Evolutionary conservation across 1,284 basidiomycete species (phyloP).

Genomic region (Sporisorium reilianum): DNA sequence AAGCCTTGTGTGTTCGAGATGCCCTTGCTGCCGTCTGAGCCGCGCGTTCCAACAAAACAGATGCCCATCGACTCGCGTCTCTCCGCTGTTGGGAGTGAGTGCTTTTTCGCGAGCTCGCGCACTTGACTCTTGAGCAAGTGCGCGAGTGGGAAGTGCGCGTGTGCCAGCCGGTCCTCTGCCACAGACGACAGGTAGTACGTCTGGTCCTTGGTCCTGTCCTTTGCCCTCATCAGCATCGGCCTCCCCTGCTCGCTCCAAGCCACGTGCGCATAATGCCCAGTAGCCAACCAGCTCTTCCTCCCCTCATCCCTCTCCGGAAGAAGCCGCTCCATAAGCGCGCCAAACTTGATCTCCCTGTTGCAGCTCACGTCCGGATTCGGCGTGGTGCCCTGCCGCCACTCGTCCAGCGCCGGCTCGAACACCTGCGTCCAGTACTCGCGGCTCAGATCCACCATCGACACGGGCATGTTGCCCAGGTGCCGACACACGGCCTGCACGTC

Average conservation of each 20-base stretch:
- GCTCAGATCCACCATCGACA: constrained; percentile 52
- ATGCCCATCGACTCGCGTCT: constrained; percentile 93
- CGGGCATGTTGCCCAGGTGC: constrained; percentile 76
- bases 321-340: constrained; percentile 77
- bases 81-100: constrained; percentile 80
- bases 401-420: constrained; percentile 61
- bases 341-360: constrained; percentile 94
- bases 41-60: constrained; percentile 88
- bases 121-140: constrained; percentile 73
- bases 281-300: constrained; percentile 76
- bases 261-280: constrained; percentile 86
- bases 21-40: constrained; percentile 30
- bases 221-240: constrained; percentile 50
- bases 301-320: constrained; percentile 8
- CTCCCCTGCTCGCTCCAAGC: constrained; percentile 71
- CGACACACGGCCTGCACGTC: constrained; percentile 85
- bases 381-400: constrained; percentile 69
- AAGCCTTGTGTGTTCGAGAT: constrained; percentile 35
- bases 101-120: constrained; percentile 79
- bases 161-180: constrained; percentile 54
- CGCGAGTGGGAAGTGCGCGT: constrained; percentile 76
- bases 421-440: constrained; percentile 64
- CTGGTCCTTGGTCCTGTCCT: constrained; percentile 80
- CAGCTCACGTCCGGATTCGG: constrained; percentile 96
- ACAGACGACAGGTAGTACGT: constrained; percentile 85